These are phyloP conservation scores for Trametes gibbosa DNA, from an alignment of 768 basidiomycete genomes.

Conservation along the genomic window DNA sequence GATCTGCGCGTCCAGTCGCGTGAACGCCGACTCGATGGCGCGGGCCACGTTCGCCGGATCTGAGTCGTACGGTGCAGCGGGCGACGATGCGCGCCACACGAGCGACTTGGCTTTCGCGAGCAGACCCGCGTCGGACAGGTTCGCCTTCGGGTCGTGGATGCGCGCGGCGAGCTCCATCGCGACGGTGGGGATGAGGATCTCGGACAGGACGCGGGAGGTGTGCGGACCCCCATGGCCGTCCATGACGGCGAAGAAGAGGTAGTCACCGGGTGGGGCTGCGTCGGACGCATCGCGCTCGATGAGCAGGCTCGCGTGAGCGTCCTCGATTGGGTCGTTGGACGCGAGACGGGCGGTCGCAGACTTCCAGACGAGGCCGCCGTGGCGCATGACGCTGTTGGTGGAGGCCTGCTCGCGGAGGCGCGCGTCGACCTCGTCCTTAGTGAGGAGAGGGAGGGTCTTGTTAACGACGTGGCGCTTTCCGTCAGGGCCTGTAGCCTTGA, in stretches of 20 bases:
- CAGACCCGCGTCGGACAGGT: slow-evolving; percentile 26
- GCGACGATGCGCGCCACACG: slow-evolving; percentile 33
- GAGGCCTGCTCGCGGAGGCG: slow-evolving; percentile 56
- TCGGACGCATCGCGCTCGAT: slow-evolving; percentile 62
- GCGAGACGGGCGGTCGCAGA: slow-evolving; percentile 77
- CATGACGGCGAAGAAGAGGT: slow-evolving; percentile 86
- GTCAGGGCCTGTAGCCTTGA: slow-evolving; percentile 54
- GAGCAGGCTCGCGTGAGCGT: slow-evolving; percentile 72
- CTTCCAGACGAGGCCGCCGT: slow-evolving; percentile 63
- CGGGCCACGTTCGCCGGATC: slow-evolving; percentile 55
- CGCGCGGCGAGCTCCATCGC: slow-evolving; percentile 68
- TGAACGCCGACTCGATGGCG: slow-evolving; percentile 77
- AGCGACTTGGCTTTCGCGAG: slow-evolving; percentile 40
- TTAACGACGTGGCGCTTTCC: slow-evolving; percentile 57
- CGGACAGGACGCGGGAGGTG: slow-evolving; percentile 82
- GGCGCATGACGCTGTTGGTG: slow-evolving; percentile 43
- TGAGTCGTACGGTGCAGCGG: slow-evolving; percentile 35
- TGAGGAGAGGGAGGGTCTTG: slow-evolving; percentile 53
- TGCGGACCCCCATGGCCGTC: slow-evolving; percentile 86
- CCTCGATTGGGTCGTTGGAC: slow-evolving; percentile 91
- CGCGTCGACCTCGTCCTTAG: slow-evolving; percentile 52
- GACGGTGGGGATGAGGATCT: slow-evolving; percentile 81
- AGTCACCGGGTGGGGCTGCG: slow-evolving; percentile 60
- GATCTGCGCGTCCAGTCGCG: slow-evolving; percentile 82
- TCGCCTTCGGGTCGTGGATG: slow-evolving; percentile 35